Base-by-base conservation (phyloP, 2,329 filamentous ascomycete species). In the Sarocladium kiliense region DNA sequence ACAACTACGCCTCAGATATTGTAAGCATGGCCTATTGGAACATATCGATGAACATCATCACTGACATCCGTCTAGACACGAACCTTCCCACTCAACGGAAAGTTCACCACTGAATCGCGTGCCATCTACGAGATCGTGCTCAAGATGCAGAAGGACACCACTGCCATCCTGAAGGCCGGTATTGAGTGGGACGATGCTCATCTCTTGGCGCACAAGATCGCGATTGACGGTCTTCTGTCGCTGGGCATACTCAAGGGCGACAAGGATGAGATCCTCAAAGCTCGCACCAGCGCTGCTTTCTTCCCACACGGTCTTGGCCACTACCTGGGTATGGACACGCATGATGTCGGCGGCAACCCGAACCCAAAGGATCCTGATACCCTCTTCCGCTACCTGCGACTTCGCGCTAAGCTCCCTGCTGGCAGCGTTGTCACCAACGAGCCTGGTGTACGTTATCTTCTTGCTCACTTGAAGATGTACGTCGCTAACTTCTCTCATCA, bases 371-470 rank as follows among this genome's bases (percentile, higher is more conserved):
- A 99, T 66, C 75, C 80, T 57, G 92, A 99, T 68, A 76, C 82
- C 34, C 84, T 97, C 79, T 97, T 97, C 73, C 80, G 84, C 54
- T 97, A 97, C 66, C 75, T 99, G 58, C 80, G 94, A 44, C 86
- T 96, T 37, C 78, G 94, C 54, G 87, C 89, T 12, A 79, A 73
- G 21, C 70, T 97, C 49, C 90, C 91, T 0, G 86, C 85, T 0
- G 87, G 88, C 7, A 87, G 87, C 51, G 90, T 99, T 23, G 86
- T 99, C 54, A 99, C 94, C 0, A 93, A 97, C 37, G 94, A 99
- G 75, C 94, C 94, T 12, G 94, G 94, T 49, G 84, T 89, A 77
- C 71, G 84, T 77, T 14, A 44, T 14, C 21, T 23, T n/a, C 9
- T 11, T 23, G n/a, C n/a, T 10, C 25, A 19, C 16, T 18, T 21